A percentile compares a stretch with the other conserved stretches of the same genome.
Evolutionary conservation across 768 basidiomycete species (phyloP).

Genomic region (Macrolepiota albuminosa): DNA sequence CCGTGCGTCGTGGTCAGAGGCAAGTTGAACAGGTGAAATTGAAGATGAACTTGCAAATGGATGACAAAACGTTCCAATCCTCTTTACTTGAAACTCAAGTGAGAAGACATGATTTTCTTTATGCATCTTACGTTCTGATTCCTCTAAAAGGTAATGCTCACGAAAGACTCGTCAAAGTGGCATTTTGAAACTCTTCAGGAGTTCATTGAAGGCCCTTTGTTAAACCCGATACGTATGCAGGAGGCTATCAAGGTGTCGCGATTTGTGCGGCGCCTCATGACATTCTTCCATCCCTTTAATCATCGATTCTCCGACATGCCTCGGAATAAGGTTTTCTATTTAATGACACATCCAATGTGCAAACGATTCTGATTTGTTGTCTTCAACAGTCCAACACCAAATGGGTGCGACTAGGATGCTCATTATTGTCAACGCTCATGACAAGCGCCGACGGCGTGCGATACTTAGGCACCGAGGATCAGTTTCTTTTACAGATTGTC

Average conservation of each 20-base stretch:
- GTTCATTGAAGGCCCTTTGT: slow-evolving; percentile 85
- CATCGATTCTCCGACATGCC: slow-evolving; percentile 84
- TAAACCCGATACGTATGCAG: slow-evolving; percentile 89
- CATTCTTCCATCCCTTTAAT: slow-evolving; percentile 89
- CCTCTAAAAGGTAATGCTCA: slow-evolving; percentile 66
- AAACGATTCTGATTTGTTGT: neutral
- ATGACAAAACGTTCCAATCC: slow-evolving; percentile 87
- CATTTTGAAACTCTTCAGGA: slow-evolving; percentile 86
- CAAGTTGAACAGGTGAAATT: slow-evolving; percentile 89
- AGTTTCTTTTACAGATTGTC: slow-evolving; percentile 76
- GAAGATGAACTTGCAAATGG: slow-evolving; percentile 90
- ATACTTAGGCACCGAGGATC: slow-evolving; percentile 79
- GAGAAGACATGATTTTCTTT: slow-evolving; percentile 8
- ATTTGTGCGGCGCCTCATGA: slow-evolving; percentile 86
- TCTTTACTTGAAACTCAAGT: slow-evolving; percentile 86
- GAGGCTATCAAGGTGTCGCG: slow-evolving; percentile 90
- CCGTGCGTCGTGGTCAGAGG: slow-evolving; percentile 80
- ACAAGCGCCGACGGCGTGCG: slow-evolving; percentile 78
- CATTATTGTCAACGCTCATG: slow-evolving; percentile 77
- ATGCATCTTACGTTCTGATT: neutral
- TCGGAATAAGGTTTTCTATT: slow-evolving; percentile 48
- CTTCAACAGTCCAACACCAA: slow-evolving; percentile 58
- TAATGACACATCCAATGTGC: neutral
- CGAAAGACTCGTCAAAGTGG: slow-evolving; percentile 90
- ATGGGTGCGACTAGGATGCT: slow-evolving; percentile 85